These are phyloP conservation scores for Olyra latifolia DNA, from an alignment of 176 grass and related monocot genomes.

Conservation along the genomic window DNA sequence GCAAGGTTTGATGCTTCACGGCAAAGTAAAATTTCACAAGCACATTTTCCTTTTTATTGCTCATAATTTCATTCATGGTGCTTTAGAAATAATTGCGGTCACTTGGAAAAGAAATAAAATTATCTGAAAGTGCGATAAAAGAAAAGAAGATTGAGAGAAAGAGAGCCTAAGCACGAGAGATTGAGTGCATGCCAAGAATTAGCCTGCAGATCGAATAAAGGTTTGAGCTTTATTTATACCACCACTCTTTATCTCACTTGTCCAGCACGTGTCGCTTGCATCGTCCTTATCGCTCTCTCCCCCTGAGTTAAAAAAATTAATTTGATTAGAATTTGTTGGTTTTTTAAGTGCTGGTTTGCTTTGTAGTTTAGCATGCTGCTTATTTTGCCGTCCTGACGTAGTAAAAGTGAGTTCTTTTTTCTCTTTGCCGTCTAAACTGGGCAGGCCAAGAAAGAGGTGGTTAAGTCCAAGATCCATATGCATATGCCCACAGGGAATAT, in stretches of 20 bases:
- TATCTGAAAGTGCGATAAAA: not conserved
- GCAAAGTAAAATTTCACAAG: constrained; percentile 14
- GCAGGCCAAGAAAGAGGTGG: not conserved
- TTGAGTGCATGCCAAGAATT: constrained; percentile 70
- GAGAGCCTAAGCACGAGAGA: not conserved
- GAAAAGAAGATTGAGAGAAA: not conserved
- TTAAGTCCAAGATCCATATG: not conserved
- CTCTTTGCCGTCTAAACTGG: not conserved
- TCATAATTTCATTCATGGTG: not conserved
- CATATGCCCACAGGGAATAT: not conserved
- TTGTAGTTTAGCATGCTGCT: constrained; percentile 28
- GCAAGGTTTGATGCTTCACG: constrained; percentile 38
- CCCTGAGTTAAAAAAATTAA: constrained; percentile 5
- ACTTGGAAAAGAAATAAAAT: not conserved
- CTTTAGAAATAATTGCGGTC: constrained; percentile 44
- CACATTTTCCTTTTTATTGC: not conserved
- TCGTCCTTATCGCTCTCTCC: constrained; percentile 37
- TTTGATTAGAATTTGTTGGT: not conserved
- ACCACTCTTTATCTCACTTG: constrained; percentile 26
- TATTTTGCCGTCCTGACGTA: constrained; percentile 7
- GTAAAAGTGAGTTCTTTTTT: not conserved
- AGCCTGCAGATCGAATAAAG: constrained; percentile 60
- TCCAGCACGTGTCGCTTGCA: constrained; percentile 48
- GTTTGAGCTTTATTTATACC: constrained; percentile 36
- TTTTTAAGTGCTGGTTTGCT: not conserved